A percentile compares a stretch with the other conserved stretches of the same genome.
phyloP scores from a whole-genome alignment of 495 filamentous ascomycete species.

The Achaetomiella virescens region DNA sequence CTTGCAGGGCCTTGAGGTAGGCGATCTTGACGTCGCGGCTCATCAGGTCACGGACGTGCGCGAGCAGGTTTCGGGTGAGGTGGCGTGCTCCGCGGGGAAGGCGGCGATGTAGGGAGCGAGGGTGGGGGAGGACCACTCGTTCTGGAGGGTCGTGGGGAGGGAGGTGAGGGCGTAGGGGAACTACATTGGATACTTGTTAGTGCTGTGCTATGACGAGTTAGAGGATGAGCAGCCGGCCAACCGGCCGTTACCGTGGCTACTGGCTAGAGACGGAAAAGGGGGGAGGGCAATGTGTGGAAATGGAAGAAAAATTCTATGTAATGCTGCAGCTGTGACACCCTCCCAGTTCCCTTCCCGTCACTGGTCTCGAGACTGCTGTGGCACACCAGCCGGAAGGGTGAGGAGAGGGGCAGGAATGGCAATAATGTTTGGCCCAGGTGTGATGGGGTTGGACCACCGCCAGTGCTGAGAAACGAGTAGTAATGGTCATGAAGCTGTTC shows the following conservation, averaged over 20 bases:
- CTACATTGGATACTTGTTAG: constrained; percentile 33
- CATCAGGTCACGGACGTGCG: constrained; percentile 59
- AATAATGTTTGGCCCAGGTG: constrained; percentile 14
- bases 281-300: not conserved
- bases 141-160: constrained; percentile 50
- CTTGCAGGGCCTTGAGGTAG: constrained; percentile 67
- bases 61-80: constrained; percentile 44
- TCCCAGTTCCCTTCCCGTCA: not conserved
- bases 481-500: not conserved
- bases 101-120: constrained; percentile 55
- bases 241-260: not conserved
- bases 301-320: not conserved
- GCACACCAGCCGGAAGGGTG: not conserved
- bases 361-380: not conserved
- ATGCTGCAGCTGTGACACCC: not conserved
- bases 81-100: constrained; percentile 55
- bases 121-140: constrained; percentile 51
- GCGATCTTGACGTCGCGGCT: constrained; percentile 58
- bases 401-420: constrained; percentile 8
- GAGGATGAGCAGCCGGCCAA: too few species aligned
- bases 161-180: constrained; percentile 63
- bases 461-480: constrained; percentile 2
- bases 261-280: not conserved
- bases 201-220: not conserved
- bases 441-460: not conserved